Evolutionary conservation across 495 filamentous ascomycete genomes (phyloP).

Genomic region (Penicillium cosmopolitanum): DNA sequence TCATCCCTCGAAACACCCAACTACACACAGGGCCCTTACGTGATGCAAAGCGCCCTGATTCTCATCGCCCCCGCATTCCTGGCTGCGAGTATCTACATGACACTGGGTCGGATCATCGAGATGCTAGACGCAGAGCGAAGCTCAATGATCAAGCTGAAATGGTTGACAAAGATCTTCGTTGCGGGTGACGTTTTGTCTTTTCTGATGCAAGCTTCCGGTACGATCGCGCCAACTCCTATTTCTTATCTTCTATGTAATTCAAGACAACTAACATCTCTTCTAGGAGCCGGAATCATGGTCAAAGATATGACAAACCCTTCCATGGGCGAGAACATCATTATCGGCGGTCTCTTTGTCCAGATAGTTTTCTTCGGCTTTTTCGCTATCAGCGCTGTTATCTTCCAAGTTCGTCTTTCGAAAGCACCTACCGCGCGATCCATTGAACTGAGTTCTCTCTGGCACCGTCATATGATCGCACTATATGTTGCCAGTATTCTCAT

Average conservation of each 20-base stretch:
- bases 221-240: too few relatives aligned
- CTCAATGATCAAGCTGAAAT: slow-evolving; percentile 42
- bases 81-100: slow-evolving; percentile 61
- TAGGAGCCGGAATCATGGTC: slow-evolving; percentile 43
- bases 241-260: not conserved
- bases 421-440: slow-evolving; percentile 27
- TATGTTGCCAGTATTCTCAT: slow-evolving; percentile 59
- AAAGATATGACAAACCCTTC: slow-evolving; percentile 16
- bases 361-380: slow-evolving; percentile 59
- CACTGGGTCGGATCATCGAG: slow-evolving; percentile 53
- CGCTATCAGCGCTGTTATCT: slow-evolving; percentile 46
- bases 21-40: slow-evolving; percentile 44
- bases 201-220: slow-evolving; percentile 42
- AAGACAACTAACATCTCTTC: not conserved
- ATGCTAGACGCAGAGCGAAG: slow-evolving; percentile 45
- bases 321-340: slow-evolving; percentile 42
- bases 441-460: slow-evolving; percentile 46
- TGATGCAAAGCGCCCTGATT: slow-evolving; percentile 55
- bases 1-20: slow-evolving; percentile 35
- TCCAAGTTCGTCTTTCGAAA: slow-evolving; percentile 38
- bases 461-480: slow-evolving; percentile 52
- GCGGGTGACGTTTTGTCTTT: slow-evolving; percentile 47
- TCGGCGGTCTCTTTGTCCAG: slow-evolving; percentile 54
- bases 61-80: slow-evolving; percentile 56
- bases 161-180: slow-evolving; percentile 53